These are phyloP conservation scores for Epichloe uncinata DNA, from an alignment of 2,329 filamentous ascomycete species.

Conservation along the genomic window DNA sequence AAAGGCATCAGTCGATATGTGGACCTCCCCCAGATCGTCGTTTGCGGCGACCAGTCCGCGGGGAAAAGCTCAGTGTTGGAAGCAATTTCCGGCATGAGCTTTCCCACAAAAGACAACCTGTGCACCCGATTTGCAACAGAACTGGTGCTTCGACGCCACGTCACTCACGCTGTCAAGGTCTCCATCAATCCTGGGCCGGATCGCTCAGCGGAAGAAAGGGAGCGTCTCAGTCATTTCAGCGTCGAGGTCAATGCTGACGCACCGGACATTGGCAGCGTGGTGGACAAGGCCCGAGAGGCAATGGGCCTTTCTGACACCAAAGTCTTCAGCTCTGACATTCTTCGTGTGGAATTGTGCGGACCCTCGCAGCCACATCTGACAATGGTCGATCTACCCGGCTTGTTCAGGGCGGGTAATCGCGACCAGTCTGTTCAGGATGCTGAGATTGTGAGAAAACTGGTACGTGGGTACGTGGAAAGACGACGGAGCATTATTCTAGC, in stretches of 20 bases:
- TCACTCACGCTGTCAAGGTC: slow-evolving; percentile 20
- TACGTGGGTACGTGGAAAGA: slow-evolving; percentile 41
- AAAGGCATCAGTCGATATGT: slow-evolving; percentile 14
- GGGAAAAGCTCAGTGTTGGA: slow-evolving; percentile 55
- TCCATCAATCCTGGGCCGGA: slow-evolving; percentile 18
- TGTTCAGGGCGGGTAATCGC: slow-evolving; percentile 31
- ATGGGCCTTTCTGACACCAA: slow-evolving; percentile 8
- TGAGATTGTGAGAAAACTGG: slow-evolving; percentile 18
- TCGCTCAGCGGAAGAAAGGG: slow-evolving; percentile 14
- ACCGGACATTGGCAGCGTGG: slow-evolving; percentile 4
- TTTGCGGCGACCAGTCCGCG: slow-evolving; percentile 47
- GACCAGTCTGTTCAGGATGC: slow-evolving; percentile 25
- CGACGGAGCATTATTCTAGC: slow-evolving; percentile 46
- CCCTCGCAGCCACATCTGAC: slow-evolving; percentile 38
- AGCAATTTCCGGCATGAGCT: slow-evolving; percentile 47
- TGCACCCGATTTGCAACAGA: slow-evolving; percentile 53
- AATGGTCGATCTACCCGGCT: slow-evolving; percentile 44
- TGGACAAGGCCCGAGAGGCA: slow-evolving; percentile 5
- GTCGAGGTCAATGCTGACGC: slow-evolving; percentile 1
- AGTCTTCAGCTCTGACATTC: slow-evolving; percentile 30
- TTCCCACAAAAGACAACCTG: slow-evolving; percentile 42
- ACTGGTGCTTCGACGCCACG: slow-evolving; percentile 37
- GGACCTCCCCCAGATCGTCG: slow-evolving; percentile 37
- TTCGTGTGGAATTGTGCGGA: slow-evolving; percentile 34
- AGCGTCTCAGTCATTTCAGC: slow-evolving; percentile 2